Evolutionary conservation across 176 grass and related monocot species (phyloP), one percentile per base, ranked within the genome.

Genomic region (Leersia perrieri): DNA sequence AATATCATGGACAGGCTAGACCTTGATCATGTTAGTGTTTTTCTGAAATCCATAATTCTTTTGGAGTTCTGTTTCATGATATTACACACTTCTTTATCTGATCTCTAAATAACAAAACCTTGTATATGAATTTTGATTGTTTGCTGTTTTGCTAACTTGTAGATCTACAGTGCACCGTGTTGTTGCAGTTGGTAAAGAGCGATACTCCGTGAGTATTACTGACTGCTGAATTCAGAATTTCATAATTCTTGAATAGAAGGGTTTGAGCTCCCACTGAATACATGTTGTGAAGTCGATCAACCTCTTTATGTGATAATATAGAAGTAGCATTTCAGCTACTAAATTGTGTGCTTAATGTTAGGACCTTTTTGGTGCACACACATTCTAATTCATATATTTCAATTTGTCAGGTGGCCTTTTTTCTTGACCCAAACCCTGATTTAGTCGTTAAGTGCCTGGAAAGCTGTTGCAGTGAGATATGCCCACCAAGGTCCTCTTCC

Each of bases 111-210:
- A 78, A 44, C 20, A 3, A 78, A 27, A n/a, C 0, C 14, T 62
- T 62, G 25, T 8, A 9, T 41, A 64, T 25, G 7, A 63, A 72
- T 63, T 60, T 79, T 40, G 29, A 81, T 70, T 33, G 1, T 66
- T 84, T 2, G 0, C n/a, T 5, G 3, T 70, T 78, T 25, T 58
- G 13, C 22, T 66, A 31, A 65, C 81, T 36, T 85, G 75, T 77
- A 98, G 95, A 78, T 95, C 92, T 40, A 98, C 96, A 40, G 70
- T 91, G 69, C 95, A 98, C 63, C 82, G 88, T 71, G 95, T 98
- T 78, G 66, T 95, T 26, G 27, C 86, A 53, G 20, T 91, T 78
- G 92, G 90, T 11, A 74, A 77, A 86, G 95, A 95, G 63, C 84
- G 95, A 14, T 95, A 95, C 75, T 98, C 95, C 70, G 92, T 91